Conservation (phyloP, 345 rosid genomes). For the Syzygium aromaticum region DNA sequence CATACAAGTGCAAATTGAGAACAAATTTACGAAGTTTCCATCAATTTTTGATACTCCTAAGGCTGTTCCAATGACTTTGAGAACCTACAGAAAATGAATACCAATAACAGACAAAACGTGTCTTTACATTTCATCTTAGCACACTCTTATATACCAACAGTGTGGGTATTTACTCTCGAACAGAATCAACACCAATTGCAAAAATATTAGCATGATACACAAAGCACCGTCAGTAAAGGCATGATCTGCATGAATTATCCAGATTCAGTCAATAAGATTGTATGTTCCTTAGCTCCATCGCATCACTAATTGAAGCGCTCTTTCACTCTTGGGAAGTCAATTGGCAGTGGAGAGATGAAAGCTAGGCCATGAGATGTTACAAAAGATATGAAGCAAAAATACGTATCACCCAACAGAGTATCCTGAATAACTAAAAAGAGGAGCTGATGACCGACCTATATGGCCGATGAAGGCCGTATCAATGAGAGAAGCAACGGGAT, state of each 20-base stretch:
- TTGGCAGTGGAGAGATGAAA: neutral
- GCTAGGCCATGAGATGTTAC: neutral
- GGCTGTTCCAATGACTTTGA: neutral
- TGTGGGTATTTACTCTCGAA: neutral
- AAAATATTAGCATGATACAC: neutral
- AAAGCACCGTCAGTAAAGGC: neutral
- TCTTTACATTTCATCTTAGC: neutral
- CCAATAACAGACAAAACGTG: neutral
- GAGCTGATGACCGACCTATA: constrained; percentile 34
- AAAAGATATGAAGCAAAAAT: neutral
- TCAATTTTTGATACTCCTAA: neutral
- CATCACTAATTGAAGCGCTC: neutral
- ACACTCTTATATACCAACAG: neutral
- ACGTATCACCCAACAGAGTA: neutral
- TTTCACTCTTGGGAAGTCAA: neutral
- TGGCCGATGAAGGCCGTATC: constrained; percentile 95
- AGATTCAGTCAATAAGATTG: neutral
- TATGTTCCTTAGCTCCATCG: neutral
- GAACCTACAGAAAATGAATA: neutral
- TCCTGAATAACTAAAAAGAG: neutral
- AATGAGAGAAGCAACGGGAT: constrained; percentile 84
- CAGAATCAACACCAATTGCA: neutral
- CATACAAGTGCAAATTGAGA: neutral
- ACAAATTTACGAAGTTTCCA: neutral
- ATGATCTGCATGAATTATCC: neutral